A percentile compares a stretch with the other conserved stretches of the same genome.
Conservation (phyloP, 371 early-diverging fungal species). For the Catenaria anguillulae region DNA sequence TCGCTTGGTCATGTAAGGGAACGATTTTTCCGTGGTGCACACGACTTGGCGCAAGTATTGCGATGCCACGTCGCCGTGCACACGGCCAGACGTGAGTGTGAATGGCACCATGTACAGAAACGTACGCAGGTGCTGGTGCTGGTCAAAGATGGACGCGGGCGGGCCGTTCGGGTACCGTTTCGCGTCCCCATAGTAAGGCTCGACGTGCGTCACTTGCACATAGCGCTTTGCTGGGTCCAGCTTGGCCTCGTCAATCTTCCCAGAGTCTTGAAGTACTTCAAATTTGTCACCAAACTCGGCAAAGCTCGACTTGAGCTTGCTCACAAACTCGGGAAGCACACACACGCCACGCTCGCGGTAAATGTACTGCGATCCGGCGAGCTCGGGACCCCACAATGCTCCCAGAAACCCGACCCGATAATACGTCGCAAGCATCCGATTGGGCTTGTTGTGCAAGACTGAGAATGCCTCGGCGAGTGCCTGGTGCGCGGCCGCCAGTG, state of each 20-base stretch:
- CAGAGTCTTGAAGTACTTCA: slow-evolving; percentile 11
- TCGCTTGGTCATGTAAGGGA: slow-evolving; percentile 13
- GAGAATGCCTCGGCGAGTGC: slow-evolving; percentile 5
- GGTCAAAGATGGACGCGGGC: background rate
- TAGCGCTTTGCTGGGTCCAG: slow-evolving; percentile 10
- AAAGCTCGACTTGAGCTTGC: background rate
- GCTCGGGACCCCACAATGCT: slow-evolving; percentile 3
- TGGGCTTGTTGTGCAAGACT: background rate
- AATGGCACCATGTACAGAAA: slow-evolving; percentile 12
- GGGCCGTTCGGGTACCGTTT: background rate
- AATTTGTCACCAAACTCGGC: slow-evolving; percentile 3
- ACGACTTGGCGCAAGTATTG: slow-evolving; percentile 11
- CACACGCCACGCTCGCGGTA: slow-evolving; percentile 9
- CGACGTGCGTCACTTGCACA: slow-evolving; percentile 14
- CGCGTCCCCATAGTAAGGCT: slow-evolving; percentile 9
- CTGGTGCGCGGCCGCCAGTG: slow-evolving; percentile 7
- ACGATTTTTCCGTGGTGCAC: slow-evolving; percentile 7
- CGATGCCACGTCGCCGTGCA: slow-evolving; percentile 10
- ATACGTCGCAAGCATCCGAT: slow-evolving; percentile 12
- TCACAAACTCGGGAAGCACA: slow-evolving; percentile 8
- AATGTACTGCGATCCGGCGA: slow-evolving; percentile 10
- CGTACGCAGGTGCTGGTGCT: background rate
- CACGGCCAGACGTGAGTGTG: slow-evolving; percentile 5
- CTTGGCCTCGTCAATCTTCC: slow-evolving; percentile 9
- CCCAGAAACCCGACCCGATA: slow-evolving; percentile 13